A percentile compares a stretch with the other conserved stretches of the same genome.
Conservation (phyloP, 2,329 filamentous ascomycete species). For the Clathrospora elynae region DNA sequence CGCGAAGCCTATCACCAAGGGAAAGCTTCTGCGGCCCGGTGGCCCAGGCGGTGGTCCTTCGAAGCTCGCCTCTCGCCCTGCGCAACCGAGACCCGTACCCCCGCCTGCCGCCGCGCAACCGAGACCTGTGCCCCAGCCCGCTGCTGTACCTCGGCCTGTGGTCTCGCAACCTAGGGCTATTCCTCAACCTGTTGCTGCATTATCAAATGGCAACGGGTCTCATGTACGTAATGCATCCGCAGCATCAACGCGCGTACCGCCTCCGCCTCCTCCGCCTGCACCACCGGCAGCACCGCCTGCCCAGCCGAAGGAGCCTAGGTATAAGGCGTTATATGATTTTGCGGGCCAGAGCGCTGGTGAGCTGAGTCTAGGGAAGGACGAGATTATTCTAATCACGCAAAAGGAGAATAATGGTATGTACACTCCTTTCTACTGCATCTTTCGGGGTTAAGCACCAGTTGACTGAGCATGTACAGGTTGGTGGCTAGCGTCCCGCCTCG, state of each 20-base stretch:
- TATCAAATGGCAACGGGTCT: conserved; percentile 53
- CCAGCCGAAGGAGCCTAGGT: conserved; percentile 72
- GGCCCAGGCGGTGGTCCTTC: conserved; percentile 83
- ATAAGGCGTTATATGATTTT: conserved; percentile 93
- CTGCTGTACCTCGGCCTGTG: conserved; percentile 57
- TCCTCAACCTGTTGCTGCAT: conserved; percentile 61
- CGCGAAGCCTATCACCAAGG: conserved; percentile 87
- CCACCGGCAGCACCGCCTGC: conserved; percentile 66
- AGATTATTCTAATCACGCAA: conserved; percentile 86
- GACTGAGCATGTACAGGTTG: conserved; percentile 66
- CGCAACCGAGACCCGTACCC: conserved; percentile 44
- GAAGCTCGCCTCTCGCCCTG: conserved; percentile 63
- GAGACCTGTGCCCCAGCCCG: conserved; percentile 58
- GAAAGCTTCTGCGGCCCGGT: conserved; percentile 88
- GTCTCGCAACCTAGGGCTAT: conserved; percentile 53
- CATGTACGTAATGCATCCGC: conserved; percentile 51
- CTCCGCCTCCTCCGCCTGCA: conserved; percentile 64
- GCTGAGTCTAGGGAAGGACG: conserved; percentile 76
- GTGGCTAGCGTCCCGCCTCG: conserved; percentile 85
- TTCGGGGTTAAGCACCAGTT: conserved; percentile 19
- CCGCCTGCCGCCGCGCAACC: conserved; percentile 46
- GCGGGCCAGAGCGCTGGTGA: conserved; percentile 83
- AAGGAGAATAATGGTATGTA: conserved; percentile 91
- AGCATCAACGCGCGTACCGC: conserved; percentile 51
- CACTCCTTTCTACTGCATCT: neutral